phyloP scores from a whole-genome alignment of 768 basidiomycete genomes.

The Gloeophyllum trabeum region DNA sequence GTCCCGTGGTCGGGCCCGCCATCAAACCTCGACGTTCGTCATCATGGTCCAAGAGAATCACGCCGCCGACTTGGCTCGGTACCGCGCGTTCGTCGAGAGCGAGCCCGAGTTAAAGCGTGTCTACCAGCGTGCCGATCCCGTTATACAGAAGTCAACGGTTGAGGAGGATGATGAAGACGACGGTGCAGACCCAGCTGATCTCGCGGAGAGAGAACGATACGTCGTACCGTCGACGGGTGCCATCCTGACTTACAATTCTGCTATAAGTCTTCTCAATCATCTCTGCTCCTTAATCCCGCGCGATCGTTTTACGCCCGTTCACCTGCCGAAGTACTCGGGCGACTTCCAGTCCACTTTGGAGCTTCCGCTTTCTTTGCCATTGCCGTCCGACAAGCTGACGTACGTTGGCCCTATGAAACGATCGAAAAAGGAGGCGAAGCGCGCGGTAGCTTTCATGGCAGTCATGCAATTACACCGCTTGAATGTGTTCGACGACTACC shows the following conservation, averaged over 20 bases:
- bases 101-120: slow-evolving; percentile 56
- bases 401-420: slow-evolving; percentile 48
- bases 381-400: slow-evolving; percentile 38
- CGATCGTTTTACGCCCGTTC: slow-evolving; percentile 54
- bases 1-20: slow-evolving; percentile 78
- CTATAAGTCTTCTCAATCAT: slow-evolving; percentile 58
- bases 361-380: slow-evolving; percentile 58
- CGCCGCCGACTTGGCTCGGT: slow-evolving; percentile 40
- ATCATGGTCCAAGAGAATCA: slow-evolving; percentile 68
- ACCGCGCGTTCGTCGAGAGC: slow-evolving; percentile 41
- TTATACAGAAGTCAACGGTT: slow-evolving; percentile 17
- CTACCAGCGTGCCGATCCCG: slow-evolving; percentile 38
- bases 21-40: slow-evolving; percentile 64
- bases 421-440: slow-evolving; percentile 74
- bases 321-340: slow-evolving; percentile 50
- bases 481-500: slow-evolving; percentile 74
- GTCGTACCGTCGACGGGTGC: slow-evolving; percentile 66
- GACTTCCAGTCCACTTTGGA: slow-evolving; percentile 46
- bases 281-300: slow-evolving; percentile 71
- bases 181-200: slow-evolving; percentile 37
- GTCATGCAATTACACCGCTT: slow-evolving; percentile 57
- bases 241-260: slow-evolving; percentile 66
- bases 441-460: slow-evolving; percentile 73
- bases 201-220: slow-evolving; percentile 61
- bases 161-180: slow-evolving; percentile 32